Evolutionary conservation across 2,329 filamentous ascomycete genomes (phyloP), one percentile per base, ranked within the genome.

Genomic region (Ophiostoma sp.): DNA sequence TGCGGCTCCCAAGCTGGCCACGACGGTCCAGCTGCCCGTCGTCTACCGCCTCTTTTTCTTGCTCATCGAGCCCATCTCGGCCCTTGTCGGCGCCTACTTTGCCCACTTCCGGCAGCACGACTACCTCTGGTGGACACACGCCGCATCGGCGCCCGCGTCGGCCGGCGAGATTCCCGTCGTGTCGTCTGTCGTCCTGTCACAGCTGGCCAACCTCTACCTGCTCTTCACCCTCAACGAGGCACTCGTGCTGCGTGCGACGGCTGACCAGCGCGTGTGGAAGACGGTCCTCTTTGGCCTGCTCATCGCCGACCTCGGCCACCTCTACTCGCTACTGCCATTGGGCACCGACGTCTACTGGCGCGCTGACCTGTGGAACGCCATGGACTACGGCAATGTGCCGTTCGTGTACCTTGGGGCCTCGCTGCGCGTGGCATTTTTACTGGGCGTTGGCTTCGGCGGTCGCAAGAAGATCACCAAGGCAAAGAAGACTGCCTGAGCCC

Each of bases 141-240:
- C 83, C 41, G 63, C 80, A 3, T 83, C 85, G 7, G 80, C 83
- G 2, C 77, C 83, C 69, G 71, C 79, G 71, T 67, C 76, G 2
- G 41, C 73, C 77, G 69, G 66, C 74, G 74, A 8, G 38, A 76
- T 88, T 6, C 85, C 89, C 1, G 78, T 84, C 47, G 83, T 82
- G 55, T 89, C 89, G 0, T 84, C 85, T 9, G 85, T 93, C 69
- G 86, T 87, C 55, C 81, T 93, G 73, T 86, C 87, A 18, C 91
- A 94, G 78, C 84, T 94, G 44, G 89, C 89, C 60, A 93, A 92
- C 77, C 81, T 93, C 71, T 94, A 93, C 78, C 77, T 93, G 52
- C 84, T 91, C 69, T 91, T 93, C 77, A 86, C 89, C 68, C 78
- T 94, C 74, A 92, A 90, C 78, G 90, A 95, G 78, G 89, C 89